A percentile compares a stretch with the other conserved stretches of the same genome.
These are phyloP conservation scores for Verticillium albo-atrum DNA, from an alignment of 2,329 filamentous ascomycete species.

Conservation along the genomic window DNA sequence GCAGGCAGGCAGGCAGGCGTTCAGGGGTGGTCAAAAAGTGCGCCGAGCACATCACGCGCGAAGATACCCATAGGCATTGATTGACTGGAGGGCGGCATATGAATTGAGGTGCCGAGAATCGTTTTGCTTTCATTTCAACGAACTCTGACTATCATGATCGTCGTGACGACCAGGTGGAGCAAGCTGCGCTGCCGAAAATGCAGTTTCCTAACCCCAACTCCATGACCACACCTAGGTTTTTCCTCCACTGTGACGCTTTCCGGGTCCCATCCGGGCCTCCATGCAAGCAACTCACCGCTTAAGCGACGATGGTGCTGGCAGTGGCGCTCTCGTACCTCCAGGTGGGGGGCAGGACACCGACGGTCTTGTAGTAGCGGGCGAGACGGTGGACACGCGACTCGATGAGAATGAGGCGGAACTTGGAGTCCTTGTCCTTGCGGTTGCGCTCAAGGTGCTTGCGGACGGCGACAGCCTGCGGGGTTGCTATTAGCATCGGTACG, in stretches of 20 bases:
- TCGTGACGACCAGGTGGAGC: constrained; percentile 6
- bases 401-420: constrained; percentile 99
- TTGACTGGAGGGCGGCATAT: constrained; percentile 1
- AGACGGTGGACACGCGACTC: constrained; percentile 99
- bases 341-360: constrained; percentile 77
- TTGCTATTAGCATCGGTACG: background rate
- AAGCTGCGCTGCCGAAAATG: constrained; percentile 41
- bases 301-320: constrained; percentile 89
- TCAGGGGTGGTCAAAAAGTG: background rate
- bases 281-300: constrained; percentile 38
- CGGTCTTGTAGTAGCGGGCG: constrained; percentile 99
- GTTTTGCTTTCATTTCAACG: background rate
- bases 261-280: constrained; percentile 11
- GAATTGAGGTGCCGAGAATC: constrained; percentile 1
- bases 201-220: constrained; percentile 40
- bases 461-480: constrained; percentile 79
- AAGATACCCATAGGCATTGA: background rate
- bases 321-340: constrained; percentile 99
- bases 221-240: constrained; percentile 27
- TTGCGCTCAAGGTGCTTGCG: constrained; percentile 99
- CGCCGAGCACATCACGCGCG: background rate
- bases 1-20: background rate
- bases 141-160: background rate
- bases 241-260: constrained; percentile 4
- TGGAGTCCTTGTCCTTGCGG: constrained; percentile 99